These are phyloP conservation scores for Didymella arachidicola DNA, from an alignment of 2,329 filamentous ascomycete species.

Conservation along the genomic window DNA sequence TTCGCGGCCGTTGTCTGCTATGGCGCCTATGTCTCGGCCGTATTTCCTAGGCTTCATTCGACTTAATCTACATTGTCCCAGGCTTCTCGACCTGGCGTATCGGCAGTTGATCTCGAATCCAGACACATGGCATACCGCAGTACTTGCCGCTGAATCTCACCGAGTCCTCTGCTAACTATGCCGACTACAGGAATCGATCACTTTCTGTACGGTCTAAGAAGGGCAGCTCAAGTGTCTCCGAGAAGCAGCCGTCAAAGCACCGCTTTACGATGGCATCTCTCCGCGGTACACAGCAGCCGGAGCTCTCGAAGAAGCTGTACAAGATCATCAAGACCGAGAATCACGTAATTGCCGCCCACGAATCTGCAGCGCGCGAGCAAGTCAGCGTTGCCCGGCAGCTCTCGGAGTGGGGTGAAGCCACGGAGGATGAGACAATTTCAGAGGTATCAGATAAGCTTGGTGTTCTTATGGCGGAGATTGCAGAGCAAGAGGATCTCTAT, in stretches of 20 bases:
- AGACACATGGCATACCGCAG: neutral
- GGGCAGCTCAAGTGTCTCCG: slow-evolving; percentile 53
- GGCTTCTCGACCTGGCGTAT: slow-evolving; percentile 1
- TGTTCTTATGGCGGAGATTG: slow-evolving; percentile 89
- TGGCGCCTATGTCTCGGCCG: neutral
- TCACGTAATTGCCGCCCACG: slow-evolving; percentile 82
- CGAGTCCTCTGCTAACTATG: slow-evolving; percentile 42
- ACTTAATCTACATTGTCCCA: neutral
- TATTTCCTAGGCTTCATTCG: slow-evolving; percentile 1
- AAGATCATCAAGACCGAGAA: slow-evolving; percentile 96
- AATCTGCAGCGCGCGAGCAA: slow-evolving; percentile 84
- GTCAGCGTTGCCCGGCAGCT: slow-evolving; percentile 86
- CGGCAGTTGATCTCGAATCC: neutral
- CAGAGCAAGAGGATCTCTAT: slow-evolving; percentile 90
- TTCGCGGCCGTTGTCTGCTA: neutral
- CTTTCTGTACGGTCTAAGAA: slow-evolving; percentile 76
- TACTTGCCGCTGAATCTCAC: slow-evolving; percentile 8
- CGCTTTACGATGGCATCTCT: slow-evolving; percentile 88
- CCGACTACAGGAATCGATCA: slow-evolving; percentile 69
- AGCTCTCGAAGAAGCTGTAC: slow-evolving; percentile 87
- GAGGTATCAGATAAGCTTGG: slow-evolving; percentile 96
- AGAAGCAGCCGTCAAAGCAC: slow-evolving; percentile 61
- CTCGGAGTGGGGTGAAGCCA: slow-evolving; percentile 95
- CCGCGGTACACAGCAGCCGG: slow-evolving; percentile 82
- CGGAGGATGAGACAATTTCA: slow-evolving; percentile 82